Evolutionary conservation across 83 land plant genomes (phyloP), one percentile per base, ranked within the genome.

Genomic region (Larix sibirica): DNA sequence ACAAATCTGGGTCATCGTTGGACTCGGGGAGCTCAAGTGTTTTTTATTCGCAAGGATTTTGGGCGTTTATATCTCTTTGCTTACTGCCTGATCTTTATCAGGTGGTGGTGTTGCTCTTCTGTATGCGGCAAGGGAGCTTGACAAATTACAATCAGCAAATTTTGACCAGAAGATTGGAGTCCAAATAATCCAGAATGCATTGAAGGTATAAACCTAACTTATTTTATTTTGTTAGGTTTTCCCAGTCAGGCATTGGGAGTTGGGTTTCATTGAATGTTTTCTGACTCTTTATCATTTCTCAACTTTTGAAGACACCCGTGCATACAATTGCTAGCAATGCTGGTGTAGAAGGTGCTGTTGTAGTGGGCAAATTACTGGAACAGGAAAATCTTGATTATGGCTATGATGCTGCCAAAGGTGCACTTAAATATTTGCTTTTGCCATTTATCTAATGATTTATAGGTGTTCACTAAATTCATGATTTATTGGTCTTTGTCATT

Each of bases 321-420:
- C 83, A 75, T 64, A 92, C 86, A 3, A 96, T 96, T 85, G 97
- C 90, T 73, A 82, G 88, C 54, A 96, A 96, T 85, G 97, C 97
- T 74, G 98, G 96, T 62, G 90, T 76, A 16, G 95, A 94, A 62
- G 96, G 93, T 4, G 95, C 97, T 20, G 95, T 97, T 73, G 91
- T 95, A 50, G 91, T 97, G 79, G 98, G 98, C 62, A 97, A 97
- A 85, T 87, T 97, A 9, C 80, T 95, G 81, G 99, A 97, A 77
- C 95, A 95, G 60, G 92, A 92, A 12, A 82, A 95, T 80, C 85
- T 88, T 65, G 90, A 93, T 73, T 83, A 89, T 81, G 99, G 99
- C 7, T 97, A 96, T 81, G 99, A 97, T 90, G 99, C 99, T 6
- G 98, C 99, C 24, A 97, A 97, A 89, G 98, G 99, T 94, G 26